These are phyloP conservation scores for Trichoderma harzianum DNA, from an alignment of 2,329 filamentous ascomycete species.

Conservation along the genomic window DNA sequence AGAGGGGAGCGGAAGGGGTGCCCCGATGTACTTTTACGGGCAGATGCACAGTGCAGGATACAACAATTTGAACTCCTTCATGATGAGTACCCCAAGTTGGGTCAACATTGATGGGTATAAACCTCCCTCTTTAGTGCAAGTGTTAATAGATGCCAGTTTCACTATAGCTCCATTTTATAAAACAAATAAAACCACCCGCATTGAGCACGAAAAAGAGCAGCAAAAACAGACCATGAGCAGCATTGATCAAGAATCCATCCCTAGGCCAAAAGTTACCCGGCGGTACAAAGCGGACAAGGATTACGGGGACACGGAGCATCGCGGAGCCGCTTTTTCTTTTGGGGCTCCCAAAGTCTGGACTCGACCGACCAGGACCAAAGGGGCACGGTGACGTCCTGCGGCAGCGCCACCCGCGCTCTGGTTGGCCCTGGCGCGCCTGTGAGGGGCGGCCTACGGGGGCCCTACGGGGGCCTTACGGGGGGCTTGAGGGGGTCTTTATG, in stretches of 20 bases:
- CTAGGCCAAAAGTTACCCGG: neutral
- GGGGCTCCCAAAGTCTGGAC: conserved; percentile 20
- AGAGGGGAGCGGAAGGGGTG: neutral
- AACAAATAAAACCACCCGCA: no score
- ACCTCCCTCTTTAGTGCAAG: neutral
- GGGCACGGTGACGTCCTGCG: conserved; percentile 24
- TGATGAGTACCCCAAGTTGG: no score
- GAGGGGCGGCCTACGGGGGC: neutral
- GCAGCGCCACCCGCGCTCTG: conserved; percentile 18
- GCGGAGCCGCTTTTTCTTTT: conserved; percentile 15
- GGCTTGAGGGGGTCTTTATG: neutral
- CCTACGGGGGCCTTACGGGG: neutral
- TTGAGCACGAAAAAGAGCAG: neutral
- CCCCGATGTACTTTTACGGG: neutral
- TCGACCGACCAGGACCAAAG: conserved; percentile 20
- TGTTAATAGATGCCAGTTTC: no score
- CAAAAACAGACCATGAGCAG: neutral
- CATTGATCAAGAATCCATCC: no score
- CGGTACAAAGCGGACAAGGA: conserved; percentile 2
- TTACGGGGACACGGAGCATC: conserved; percentile 1
- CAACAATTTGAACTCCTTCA: no score
- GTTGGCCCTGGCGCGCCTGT: conserved; percentile 13
- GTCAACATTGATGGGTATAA: neutral
- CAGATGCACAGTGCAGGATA: neutral
- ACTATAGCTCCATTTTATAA: neutral